A percentile compares a stretch with the other conserved stretches of the same genome.
These are phyloP conservation scores for Phytopythium cucurbitacearum DNA, from an alignment of 352 stramenopile species.

Conservation along the genomic window DNA sequence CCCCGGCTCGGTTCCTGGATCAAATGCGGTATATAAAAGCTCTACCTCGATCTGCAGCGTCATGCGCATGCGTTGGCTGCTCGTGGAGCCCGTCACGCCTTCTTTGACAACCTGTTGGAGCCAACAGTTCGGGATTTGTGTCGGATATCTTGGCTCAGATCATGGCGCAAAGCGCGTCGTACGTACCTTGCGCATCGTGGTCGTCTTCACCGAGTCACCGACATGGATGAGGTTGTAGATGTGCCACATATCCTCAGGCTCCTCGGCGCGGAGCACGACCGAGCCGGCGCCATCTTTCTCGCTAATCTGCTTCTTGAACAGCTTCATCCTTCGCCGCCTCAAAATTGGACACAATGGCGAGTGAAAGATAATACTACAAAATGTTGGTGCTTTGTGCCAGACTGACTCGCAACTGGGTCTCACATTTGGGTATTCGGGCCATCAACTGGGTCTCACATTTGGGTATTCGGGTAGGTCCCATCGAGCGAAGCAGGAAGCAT, in stretches of 20 bases:
- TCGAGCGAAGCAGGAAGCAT: constrained; percentile 5
- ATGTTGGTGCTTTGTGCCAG: no score
- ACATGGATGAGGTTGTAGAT: constrained; percentile 97
- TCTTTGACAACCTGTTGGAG: constrained; percentile 90
- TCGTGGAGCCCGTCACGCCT: constrained; percentile 92
- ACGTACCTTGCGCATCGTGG: constrained; percentile 95
- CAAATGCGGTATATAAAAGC: background rate
- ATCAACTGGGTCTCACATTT: no score
- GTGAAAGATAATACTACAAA: no score
- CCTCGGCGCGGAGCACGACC: constrained; percentile 92
- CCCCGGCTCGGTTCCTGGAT: no score
- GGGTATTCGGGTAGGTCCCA: background rate
- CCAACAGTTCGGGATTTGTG: background rate
- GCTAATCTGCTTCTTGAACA: constrained; percentile 90
- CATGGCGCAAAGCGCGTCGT: background rate
- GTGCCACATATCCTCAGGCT: constrained; percentile 98
- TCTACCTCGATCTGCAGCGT: constrained; percentile 92
- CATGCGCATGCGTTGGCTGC: constrained; percentile 92
- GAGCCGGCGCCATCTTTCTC: constrained; percentile 93
- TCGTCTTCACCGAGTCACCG: constrained; percentile 93
- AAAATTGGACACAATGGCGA: background rate
- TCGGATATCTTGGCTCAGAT: background rate
- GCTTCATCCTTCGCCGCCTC: constrained; percentile 73
- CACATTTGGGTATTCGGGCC: no score
- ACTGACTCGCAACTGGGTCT: no score